These are phyloP conservation scores for Epicoccum nigrum DNA, from an alignment of 2,329 filamentous ascomycete species.

Conservation along the genomic window DNA sequence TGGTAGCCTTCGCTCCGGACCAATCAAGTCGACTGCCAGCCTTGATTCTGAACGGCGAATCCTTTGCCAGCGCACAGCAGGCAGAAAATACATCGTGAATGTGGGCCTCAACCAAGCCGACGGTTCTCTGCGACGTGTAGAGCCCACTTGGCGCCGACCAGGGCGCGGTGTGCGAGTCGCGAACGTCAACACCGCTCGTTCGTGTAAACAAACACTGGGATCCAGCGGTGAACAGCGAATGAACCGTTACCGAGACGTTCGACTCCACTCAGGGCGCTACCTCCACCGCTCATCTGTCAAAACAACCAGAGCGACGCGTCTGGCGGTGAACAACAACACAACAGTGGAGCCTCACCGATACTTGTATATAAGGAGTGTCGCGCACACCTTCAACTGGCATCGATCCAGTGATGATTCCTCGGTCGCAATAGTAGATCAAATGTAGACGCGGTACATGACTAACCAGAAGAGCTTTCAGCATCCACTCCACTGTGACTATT, in stretches of 20 bases:
- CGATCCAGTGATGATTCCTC: not conserved
- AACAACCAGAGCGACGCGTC: slow-evolving; percentile 13
- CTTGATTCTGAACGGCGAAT: slow-evolving; percentile 14
- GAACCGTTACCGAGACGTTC: slow-evolving; percentile 18
- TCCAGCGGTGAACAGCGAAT: slow-evolving; percentile 19
- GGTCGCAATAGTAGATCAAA: not conserved
- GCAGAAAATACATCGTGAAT: slow-evolving; percentile 13
- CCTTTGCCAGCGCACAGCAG: slow-evolving; percentile 18
- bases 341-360: slow-evolving; percentile 1
- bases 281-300: slow-evolving; percentile 18
- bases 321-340: slow-evolving; percentile 16
- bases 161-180: slow-evolving; percentile 12
- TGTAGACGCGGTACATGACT: not conserved
- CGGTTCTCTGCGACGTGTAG: slow-evolving; percentile 14
- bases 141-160: slow-evolving; percentile 10
- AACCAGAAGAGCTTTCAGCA: not conserved
- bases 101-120: slow-evolving; percentile 15
- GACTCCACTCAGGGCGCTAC: slow-evolving; percentile 12
- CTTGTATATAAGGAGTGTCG: slow-evolving; percentile 10
- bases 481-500: not conserved
- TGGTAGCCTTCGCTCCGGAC: slow-evolving; percentile 2
- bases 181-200: slow-evolving; percentile 21
- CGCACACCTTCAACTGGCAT: not conserved
- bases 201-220: slow-evolving; percentile 17
- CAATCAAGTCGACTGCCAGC: slow-evolving; percentile 8